Conservation (phyloP, 345 rosid species). For the Fremontodendron californicum region DNA sequence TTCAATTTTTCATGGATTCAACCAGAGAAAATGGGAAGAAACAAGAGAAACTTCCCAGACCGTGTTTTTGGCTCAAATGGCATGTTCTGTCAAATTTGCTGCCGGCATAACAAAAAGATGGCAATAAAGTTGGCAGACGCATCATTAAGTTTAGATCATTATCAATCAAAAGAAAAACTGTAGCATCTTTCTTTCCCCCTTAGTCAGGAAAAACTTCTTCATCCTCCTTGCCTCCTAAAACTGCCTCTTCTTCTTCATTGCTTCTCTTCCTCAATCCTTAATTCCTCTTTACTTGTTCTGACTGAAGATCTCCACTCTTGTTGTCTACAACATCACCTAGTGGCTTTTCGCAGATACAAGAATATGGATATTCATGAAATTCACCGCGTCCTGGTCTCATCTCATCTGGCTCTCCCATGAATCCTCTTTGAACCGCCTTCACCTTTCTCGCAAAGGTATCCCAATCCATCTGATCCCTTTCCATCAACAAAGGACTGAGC, state of each 20-base stretch:
- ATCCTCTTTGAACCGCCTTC: conserved; percentile 81
- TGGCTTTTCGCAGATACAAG: conserved; percentile 78
- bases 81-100: neutral
- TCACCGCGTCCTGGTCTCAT: conserved; percentile 82
- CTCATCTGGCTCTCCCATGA: conserved; percentile 96
- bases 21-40: neutral
- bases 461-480: conserved; percentile 70
- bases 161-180: neutral
- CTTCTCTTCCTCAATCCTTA: conserved; percentile 20
- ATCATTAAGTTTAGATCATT: neutral
- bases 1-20: neutral
- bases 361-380: conserved; percentile 76
- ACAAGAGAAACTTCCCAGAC: neutral
- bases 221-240: conserved; percentile 26
- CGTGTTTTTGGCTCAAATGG: conserved; percentile 7
- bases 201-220: conserved; percentile 39
- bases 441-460: conserved; percentile 71
- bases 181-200: neutral
- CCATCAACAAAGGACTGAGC: conserved; percentile 72
- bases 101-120: conserved; percentile 1
- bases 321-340: conserved; percentile 24
- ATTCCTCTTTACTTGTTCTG: conserved; percentile 18
- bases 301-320: conserved; percentile 5
- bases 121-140: neutral
- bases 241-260: conserved; percentile 17